These are phyloP conservation scores for Salvia rosmarinus DNA, from an alignment of 257 asterid genomes.

Conservation along the genomic window DNA sequence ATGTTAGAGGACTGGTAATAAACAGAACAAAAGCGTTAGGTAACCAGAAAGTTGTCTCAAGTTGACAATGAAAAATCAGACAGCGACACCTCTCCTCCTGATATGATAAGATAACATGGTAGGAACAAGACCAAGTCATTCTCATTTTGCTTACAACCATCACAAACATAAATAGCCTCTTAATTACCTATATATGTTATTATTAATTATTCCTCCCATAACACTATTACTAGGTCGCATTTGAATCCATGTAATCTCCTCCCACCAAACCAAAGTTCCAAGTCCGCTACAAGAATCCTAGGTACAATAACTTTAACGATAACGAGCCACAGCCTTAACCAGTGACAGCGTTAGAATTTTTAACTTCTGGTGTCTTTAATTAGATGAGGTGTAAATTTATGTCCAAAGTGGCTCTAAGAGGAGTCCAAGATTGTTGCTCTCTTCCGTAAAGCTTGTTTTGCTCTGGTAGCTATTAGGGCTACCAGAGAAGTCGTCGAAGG, in stretches of 20 bases:
- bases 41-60: slow-evolving; percentile 37
- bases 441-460: slow-evolving; percentile 49
- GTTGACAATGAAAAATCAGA: slow-evolving; percentile 29
- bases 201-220: slow-evolving; percentile 22
- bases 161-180: slow-evolving; percentile 14
- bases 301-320: neutral
- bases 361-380: neutral
- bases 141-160: slow-evolving; percentile 40
- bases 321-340: neutral
- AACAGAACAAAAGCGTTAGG: slow-evolving; percentile 31
- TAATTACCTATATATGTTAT: slow-evolving; percentile 17
- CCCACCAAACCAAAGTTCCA: neutral
- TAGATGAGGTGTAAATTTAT: slow-evolving; percentile 23
- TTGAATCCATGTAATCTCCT: neutral
- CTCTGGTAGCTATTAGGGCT: slow-evolving; percentile 36
- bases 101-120: slow-evolving; percentile 41
- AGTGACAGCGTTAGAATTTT: slow-evolving; percentile 1
- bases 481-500: slow-evolving; percentile 36
- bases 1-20: neutral
- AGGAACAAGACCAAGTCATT: slow-evolving; percentile 43
- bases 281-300: slow-evolving; percentile 19
- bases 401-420: slow-evolving; percentile 57
- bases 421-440: slow-evolving; percentile 43
- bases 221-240: slow-evolving; percentile 17
- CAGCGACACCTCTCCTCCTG: slow-evolving; percentile 34